A percentile compares a stretch with the other conserved stretches of the same genome.
These are phyloP conservation scores for Basidiobolus meristosporus DNA, from an alignment of 371 early-diverging fungal species.

Conservation along the genomic window DNA sequence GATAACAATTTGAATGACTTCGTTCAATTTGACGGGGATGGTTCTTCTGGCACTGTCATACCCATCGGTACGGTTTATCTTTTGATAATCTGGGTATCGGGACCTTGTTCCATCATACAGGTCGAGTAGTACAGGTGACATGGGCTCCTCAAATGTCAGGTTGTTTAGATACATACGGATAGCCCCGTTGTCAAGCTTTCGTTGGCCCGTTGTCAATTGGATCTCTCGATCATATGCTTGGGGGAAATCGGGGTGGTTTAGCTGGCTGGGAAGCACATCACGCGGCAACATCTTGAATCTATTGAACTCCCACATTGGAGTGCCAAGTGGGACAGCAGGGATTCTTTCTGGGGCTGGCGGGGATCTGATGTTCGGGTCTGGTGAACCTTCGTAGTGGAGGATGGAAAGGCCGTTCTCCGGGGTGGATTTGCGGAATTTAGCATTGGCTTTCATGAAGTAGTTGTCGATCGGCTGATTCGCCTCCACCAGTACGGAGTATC, in stretches of 20 bases:
- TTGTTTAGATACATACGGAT: too few species aligned
- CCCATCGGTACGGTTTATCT: background rate
- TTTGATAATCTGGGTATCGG: background rate
- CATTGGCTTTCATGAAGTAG: slow-evolving; percentile 11
- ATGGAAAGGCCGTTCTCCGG: slow-evolving; percentile 7
- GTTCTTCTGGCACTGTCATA: background rate
- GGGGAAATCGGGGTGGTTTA: too few species aligned
- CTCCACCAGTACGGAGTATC: slow-evolving; percentile 15
- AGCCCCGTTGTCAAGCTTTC: too few species aligned
- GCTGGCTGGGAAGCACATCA: too few species aligned
- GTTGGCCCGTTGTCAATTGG: too few species aligned
- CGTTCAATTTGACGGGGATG: background rate
- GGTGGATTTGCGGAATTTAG: slow-evolving; percentile 4
- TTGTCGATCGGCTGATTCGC: slow-evolving; percentile 12
- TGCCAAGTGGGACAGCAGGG: background rate
- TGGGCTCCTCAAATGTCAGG: background rate
- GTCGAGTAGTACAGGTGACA: background rate
- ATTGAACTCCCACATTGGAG: too few species aligned
- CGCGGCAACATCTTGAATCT: too few species aligned
- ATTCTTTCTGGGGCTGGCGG: background rate
- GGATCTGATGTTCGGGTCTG: background rate
- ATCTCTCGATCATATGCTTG: too few species aligned
- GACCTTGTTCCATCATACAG: background rate
- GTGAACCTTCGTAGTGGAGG: slow-evolving; percentile 11
- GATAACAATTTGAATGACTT: background rate